Conservation (phyloP, 164 flowering plant species). For the Vitis rotundifolia region DNA sequence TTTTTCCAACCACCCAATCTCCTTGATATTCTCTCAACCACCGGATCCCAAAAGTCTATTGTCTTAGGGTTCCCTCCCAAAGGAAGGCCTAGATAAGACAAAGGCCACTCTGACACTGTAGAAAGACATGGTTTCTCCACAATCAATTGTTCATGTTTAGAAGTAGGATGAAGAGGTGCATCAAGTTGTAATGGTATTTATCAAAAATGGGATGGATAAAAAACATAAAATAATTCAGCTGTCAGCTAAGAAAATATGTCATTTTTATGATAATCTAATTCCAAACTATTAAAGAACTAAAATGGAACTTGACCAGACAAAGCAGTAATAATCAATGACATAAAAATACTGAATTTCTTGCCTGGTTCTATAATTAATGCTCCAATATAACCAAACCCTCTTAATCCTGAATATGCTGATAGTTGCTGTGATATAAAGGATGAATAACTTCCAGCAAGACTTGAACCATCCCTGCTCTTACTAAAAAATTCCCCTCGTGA, state of each 20-base stretch:
- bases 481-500: constrained; percentile 63
- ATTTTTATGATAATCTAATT: not conserved
- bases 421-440: constrained; percentile 58
- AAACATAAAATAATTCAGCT: not conserved
- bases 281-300: not conserved
- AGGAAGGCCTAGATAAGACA: too few relatives aligned
- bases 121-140: not conserved
- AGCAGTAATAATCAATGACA: not conserved
- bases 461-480: constrained; percentile 56
- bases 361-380: constrained; percentile 96
- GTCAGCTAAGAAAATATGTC: too few relatives aligned
- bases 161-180: not conserved
- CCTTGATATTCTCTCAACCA: too few relatives aligned
- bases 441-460: constrained; percentile 55
- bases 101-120: too few relatives aligned
- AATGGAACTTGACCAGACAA: not conserved
- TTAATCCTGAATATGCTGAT: constrained; percentile 23
- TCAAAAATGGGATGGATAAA: too few relatives aligned
- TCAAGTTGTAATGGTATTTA: not conserved
- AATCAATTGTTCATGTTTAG: not conserved
- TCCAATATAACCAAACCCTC: constrained; percentile 47
- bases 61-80: too few relatives aligned
- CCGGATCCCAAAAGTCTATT: too few relatives aligned
- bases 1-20: too few relatives aligned
- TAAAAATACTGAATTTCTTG: constrained; percentile 25